These are phyloP conservation scores for Iris pallida DNA, from an alignment of 116 monocot species.

Conservation along the genomic window DNA sequence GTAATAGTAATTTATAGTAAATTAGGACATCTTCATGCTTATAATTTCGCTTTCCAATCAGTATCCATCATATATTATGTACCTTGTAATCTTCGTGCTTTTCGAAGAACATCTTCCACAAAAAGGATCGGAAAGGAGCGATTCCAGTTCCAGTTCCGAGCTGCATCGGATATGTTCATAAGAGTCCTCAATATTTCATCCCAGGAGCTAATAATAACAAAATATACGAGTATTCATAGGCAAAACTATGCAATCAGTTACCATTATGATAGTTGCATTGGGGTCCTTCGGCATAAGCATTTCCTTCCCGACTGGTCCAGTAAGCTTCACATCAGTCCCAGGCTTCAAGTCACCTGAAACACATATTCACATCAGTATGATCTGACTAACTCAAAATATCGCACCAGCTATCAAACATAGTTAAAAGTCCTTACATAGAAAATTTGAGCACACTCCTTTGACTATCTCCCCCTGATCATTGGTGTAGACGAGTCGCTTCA, in stretches of 20 bases:
- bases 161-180: constrained; percentile 25
- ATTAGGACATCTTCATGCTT: neutral
- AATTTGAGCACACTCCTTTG: constrained; percentile 99
- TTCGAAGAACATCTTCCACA: constrained; percentile 99
- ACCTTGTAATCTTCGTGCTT: constrained; percentile 95
- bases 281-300: constrained; percentile 99
- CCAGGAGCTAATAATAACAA: too few species aligned
- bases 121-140: constrained; percentile 84
- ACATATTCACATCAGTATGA: neutral
- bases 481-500: constrained; percentile 88
- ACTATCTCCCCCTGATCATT: constrained; percentile 94
- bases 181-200: neutral
- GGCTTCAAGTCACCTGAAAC: constrained; percentile 83
- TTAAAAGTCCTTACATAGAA: constrained; percentile 58
- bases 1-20: neutral
- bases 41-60: too few species aligned
- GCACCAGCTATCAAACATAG: neutral
- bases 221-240: too few species aligned
- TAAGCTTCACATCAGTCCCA: constrained; percentile 77
- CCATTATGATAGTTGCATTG: constrained; percentile 90
- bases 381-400: neutral
- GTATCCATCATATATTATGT: neutral
- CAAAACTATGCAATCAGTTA: constrained; percentile 6
- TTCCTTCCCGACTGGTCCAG: constrained; percentile 96
- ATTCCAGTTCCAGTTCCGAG: constrained; percentile 96